These are phyloP conservation scores for Helenozyma rhizophorensis DNA, from an alignment of 805 yeast genomes.

Conservation along the genomic window DNA sequence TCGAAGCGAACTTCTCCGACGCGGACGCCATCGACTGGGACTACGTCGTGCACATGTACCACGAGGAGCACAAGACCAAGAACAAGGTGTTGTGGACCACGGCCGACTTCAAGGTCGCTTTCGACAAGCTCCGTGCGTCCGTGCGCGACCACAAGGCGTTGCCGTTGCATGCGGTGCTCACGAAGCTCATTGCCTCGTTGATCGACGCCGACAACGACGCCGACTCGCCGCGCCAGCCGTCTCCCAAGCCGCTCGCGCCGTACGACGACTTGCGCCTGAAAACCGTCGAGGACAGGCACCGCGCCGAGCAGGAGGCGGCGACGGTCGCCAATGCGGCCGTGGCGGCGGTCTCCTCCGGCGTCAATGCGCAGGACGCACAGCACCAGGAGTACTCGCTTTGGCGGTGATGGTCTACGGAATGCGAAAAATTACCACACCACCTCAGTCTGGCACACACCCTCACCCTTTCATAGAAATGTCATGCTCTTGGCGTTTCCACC, in stretches of 20 bases:
- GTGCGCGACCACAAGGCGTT: constrained; percentile 39
- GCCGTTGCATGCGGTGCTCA: constrained; percentile 10
- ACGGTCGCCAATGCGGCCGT: constrained; percentile 36
- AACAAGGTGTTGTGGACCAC: constrained; percentile 45
- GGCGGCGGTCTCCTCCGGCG: constrained; percentile 31
- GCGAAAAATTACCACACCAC: no score
- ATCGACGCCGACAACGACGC: constrained; percentile 2
- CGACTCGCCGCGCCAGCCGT: neutral
- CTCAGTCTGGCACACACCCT: no score
- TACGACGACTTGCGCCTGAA: constrained; percentile 11
- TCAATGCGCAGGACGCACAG: constrained; percentile 23
- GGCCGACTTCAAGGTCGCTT: constrained; percentile 56
- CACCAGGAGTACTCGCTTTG: constrained; percentile 36
- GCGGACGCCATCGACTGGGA: constrained; percentile 34
- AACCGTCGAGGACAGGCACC: constrained; percentile 2
- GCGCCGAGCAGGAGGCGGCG: constrained; percentile 24
- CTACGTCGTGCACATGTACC: constrained; percentile 24
- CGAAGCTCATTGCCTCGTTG: constrained; percentile 11
- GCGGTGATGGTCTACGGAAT: no score
- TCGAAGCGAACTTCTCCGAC: constrained; percentile 21
- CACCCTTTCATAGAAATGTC: no score
- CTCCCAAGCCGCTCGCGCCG: constrained; percentile 2
- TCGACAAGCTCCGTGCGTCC: constrained; percentile 53
- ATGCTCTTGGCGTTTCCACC: no score
- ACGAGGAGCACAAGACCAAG: constrained; percentile 23